Evolutionary conservation across 2,329 filamentous ascomycete genomes (phyloP), one percentile per base, ranked within the genome.

Genomic region (Amauroascus niger): DNA sequence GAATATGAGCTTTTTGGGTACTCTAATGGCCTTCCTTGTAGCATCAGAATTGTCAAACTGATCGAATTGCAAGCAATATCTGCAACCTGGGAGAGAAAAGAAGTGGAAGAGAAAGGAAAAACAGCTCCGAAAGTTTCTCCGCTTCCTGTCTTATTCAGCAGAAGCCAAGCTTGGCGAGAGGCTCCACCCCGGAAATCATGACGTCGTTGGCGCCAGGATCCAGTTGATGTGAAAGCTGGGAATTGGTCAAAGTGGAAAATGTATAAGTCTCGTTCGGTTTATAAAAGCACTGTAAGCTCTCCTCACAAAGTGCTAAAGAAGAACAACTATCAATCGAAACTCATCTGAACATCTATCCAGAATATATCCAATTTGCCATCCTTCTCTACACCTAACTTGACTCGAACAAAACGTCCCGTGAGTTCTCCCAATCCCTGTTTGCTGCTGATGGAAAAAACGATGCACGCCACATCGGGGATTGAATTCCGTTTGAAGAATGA

Each of bases 331-430:
- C 28, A 32, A 6, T 11, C 28, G 11, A 6, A 32, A 62, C 4
- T 59, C 59, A 46, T 60, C 57, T 54, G 28, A 30, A 30, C 28
- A 30, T 30, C n/a, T n/a, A n/a, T n/a, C n/a, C n/a, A n/a, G n/a
- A n/a, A n/a, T n/a, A n/a, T n/a, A n/a, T n/a, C n/a, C n/a, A 30
- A 30, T 30, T 6, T 11, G 5, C 28, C 11, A 5, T 30, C 28
- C 5, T 30, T 6, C 28, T 30, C 28, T 30, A 6, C 28, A 30
- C 5, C 13, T n/a, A n/a, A 35, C 8, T n/a, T 35, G 33, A 35
- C 28, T n/a, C n/a, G n/a, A n/a, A n/a, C n/a, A n/a, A n/a, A n/a
- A n/a, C n/a, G n/a, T n/a, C n/a, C n/a, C n/a, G n/a, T n/a, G n/a
- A n/a, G n/a, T n/a, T n/a, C n/a, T n/a, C n/a, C n/a, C n/a, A n/a